A percentile compares a stretch with the other conserved stretches of the same genome.
phyloP scores from a whole-genome alignment of 495 filamentous ascomycete species.

The Pyrenula aspistea region DNA sequence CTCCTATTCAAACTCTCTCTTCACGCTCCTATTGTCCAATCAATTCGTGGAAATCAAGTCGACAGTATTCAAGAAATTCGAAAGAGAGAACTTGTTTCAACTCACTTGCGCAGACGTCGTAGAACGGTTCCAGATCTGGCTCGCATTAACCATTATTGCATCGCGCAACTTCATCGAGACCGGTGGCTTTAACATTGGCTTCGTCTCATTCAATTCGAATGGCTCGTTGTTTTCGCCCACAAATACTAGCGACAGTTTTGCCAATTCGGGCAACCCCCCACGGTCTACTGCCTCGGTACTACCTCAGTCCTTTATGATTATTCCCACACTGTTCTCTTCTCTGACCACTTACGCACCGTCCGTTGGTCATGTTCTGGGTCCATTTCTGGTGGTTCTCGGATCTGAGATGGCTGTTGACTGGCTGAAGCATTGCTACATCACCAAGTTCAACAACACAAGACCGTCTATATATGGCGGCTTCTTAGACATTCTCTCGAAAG shows the following conservation, averaged over 20 bases:
- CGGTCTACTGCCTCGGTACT: constrained; percentile 51
- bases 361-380: constrained; percentile 78
- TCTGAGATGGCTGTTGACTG: constrained; percentile 96
- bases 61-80: constrained; percentile 93
- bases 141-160: constrained; percentile 92
- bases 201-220: constrained; percentile 25
- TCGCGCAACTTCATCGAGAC: constrained; percentile 92
- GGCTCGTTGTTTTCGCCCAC: constrained; percentile 23
- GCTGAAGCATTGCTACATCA: constrained; percentile 95
- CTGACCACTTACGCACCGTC: constrained; percentile 42
- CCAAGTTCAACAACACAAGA: constrained; percentile 94
- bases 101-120: constrained; percentile 93
- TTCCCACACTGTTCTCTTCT: constrained; percentile 46
- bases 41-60: constrained; percentile 98
- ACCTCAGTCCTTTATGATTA: constrained; percentile 75
- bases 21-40: constrained; percentile 84
- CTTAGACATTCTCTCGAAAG: constrained; percentile 85
- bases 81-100: constrained; percentile 96
- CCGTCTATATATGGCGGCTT: constrained; percentile 81
- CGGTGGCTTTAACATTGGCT: constrained; percentile 44
- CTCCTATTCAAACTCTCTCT: constrained; percentile 90
- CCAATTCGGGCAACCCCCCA: constrained; percentile 28
- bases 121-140: constrained; percentile 93
- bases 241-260: constrained; percentile 17
- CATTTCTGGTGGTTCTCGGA: constrained; percentile 84